Evolutionary conservation across 805 yeast genomes (phyloP).

Genomic region (Yamadazyma philogaea): DNA sequence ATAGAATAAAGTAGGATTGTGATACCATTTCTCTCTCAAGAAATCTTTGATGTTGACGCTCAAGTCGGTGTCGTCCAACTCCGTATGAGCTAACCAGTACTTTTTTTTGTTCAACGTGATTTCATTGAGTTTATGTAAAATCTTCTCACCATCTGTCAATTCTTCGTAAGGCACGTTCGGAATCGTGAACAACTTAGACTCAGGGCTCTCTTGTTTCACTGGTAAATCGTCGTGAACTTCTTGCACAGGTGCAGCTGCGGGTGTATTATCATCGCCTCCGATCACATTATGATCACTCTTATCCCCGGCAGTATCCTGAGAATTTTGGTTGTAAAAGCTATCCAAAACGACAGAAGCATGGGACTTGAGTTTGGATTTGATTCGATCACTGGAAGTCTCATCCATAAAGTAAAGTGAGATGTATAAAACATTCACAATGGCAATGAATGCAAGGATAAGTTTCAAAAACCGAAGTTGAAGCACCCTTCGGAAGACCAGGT

Average conservation of each 20-base stretch:
- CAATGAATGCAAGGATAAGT: constrained; percentile 17
- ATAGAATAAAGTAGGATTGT: constrained; percentile 29
- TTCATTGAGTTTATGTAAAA: constrained; percentile 20
- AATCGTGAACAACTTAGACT: constrained; percentile 12
- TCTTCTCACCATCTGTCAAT: constrained; percentile 16
- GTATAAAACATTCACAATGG: constrained; percentile 18
- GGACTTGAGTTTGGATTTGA: constrained; percentile 12
- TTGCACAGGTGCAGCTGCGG: constrained; percentile 2
- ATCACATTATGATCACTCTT: constrained; percentile 5
- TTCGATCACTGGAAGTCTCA: constrained; percentile 11
- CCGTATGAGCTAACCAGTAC: constrained; percentile 28
- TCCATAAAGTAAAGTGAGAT: constrained; percentile 17
- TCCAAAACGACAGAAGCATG: constrained; percentile 16
- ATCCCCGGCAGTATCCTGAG: neutral
- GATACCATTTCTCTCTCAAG: constrained; percentile 15
- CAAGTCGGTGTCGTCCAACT: constrained; percentile 19
- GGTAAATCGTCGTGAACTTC: constrained; percentile 10
- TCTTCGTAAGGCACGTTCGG: constrained; percentile 18
- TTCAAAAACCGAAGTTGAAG: constrained; percentile 16
- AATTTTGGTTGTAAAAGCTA: constrained; percentile 8
- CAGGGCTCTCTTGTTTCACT: constrained; percentile 2
- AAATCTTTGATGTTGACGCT: constrained; percentile 19
- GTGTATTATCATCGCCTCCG: neutral
- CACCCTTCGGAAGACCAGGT: constrained; percentile 13
- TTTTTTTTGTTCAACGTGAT: constrained; percentile 19